A percentile compares a stretch with the other conserved stretches of the same genome.
phyloP scores from a whole-genome alignment of 1,284 basidiomycete species.

The Gymnopus androsaceus region DNA sequence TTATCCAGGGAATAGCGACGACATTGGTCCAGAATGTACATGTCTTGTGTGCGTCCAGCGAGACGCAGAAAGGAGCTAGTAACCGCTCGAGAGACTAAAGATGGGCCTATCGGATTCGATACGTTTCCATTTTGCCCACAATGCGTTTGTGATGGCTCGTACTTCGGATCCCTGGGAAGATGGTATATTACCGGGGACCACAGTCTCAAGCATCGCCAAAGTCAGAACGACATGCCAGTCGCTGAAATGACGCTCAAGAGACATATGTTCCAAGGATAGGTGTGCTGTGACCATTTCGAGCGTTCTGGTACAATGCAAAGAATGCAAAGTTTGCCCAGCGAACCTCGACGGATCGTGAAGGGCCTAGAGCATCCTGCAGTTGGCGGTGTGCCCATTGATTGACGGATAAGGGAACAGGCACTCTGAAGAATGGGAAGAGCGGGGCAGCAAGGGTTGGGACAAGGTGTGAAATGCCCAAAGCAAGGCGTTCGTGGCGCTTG shows the following conservation, averaged over 20 bases:
- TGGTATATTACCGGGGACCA: conserved; percentile 8
- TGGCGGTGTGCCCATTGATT: conserved; percentile 32
- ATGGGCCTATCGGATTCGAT: conserved; percentile 21
- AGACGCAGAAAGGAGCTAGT: conserved; percentile 49
- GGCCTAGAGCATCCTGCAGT: conserved; percentile 27
- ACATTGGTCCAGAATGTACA: conserved; percentile 34
- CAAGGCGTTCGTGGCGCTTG: conserved; percentile 10
- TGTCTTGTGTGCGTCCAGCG: conserved; percentile 39
- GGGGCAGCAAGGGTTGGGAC: conserved; percentile 26
- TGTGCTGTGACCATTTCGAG: conserved; percentile 24
- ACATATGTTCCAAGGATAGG: conserved; percentile 26
- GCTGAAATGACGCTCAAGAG: conserved; percentile 6
- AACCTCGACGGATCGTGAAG: conserved; percentile 24
- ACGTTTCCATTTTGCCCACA: conserved; percentile 46
- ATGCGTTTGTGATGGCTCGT: conserved; percentile 31
- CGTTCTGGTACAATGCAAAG: conserved; percentile 30
- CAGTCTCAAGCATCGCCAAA: conserved; percentile 22
- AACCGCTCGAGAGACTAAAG: conserved; percentile 37
- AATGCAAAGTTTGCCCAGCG: conserved; percentile 39
- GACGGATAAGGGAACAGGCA: conserved; percentile 18
- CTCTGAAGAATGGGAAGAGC: conserved; percentile 9
- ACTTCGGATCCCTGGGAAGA: conserved; percentile 22
- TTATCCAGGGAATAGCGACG: conserved; percentile 23
- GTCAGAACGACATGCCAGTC: conserved; percentile 22
- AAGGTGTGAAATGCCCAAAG: conserved; percentile 24